Conservation (phyloP, 768 basidiomycete species). For the Lentinula guzmanii region DNA sequence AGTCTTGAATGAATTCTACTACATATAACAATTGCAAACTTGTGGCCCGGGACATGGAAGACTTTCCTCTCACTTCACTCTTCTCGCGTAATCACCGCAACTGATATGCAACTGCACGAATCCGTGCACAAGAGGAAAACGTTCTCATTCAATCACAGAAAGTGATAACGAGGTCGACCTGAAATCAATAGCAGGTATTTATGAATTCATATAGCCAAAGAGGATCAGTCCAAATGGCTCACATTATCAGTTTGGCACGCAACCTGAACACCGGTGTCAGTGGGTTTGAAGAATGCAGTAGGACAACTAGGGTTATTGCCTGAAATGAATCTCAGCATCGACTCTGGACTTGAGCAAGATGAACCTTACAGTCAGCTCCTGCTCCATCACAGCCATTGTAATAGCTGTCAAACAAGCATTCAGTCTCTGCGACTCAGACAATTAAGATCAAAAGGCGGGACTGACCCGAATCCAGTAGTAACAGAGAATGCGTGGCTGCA, state of each 20-base stretch:
- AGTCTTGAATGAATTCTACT: too few species aligned
- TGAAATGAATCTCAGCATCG: slow-evolving; percentile 4
- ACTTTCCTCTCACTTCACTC: too few species aligned
- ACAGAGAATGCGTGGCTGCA: slow-evolving; percentile 28
- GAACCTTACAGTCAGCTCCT: slow-evolving; percentile 21
- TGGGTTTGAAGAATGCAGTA: slow-evolving; percentile 23
- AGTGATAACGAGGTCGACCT: slow-evolving; percentile 6
- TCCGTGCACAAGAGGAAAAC: too few species aligned
- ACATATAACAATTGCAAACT: too few species aligned
- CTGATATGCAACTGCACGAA: too few species aligned
- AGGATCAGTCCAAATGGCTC: background rate
- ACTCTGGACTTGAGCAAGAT: background rate
- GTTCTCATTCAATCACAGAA: slow-evolving; percentile 1
- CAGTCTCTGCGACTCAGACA: background rate
- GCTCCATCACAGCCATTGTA: slow-evolving; percentile 21
- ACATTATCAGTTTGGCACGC: slow-evolving; percentile 27
- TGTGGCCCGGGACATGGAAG: too few species aligned
- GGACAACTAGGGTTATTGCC: slow-evolving; percentile 22
- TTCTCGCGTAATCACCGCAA: too few species aligned
- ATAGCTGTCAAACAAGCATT: slow-evolving; percentile 12
- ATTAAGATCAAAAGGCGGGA: background rate
- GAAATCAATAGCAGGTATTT: background rate
- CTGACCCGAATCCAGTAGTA: slow-evolving; percentile 25
- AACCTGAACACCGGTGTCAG: slow-evolving; percentile 24
- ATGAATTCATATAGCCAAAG: background rate